Percentiles rank a stretch among this genome's conserved stretches.
phyloP scores from a whole-genome alignment of 2,329 filamentous ascomycete species.

The Exserohilum rostratum region DNA sequence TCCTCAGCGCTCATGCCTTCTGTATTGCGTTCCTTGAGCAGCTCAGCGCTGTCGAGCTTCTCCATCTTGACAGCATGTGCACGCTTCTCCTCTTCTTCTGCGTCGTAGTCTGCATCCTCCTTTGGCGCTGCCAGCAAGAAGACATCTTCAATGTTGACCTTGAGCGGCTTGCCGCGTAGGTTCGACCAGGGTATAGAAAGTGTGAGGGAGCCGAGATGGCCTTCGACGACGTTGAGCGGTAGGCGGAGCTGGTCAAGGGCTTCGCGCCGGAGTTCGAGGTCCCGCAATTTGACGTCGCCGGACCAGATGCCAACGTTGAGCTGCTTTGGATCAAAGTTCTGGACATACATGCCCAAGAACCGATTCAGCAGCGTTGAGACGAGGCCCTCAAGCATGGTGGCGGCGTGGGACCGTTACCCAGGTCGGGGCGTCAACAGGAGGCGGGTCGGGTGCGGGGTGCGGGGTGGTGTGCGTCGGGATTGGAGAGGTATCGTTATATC shows the following conservation, averaged over 20 bases:
- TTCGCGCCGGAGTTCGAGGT: slow-evolving; percentile 91
- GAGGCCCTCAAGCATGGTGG: slow-evolving; percentile 91
- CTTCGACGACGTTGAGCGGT: slow-evolving; percentile 94
- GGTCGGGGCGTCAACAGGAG: slow-evolving; percentile 58
- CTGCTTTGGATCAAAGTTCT: slow-evolving; percentile 98
- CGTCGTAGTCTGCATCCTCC: slow-evolving; percentile 91
- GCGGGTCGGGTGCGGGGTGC: slow-evolving; percentile 17
- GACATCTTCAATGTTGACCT: slow-evolving; percentile 95
- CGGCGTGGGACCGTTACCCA: slow-evolving; percentile 70
- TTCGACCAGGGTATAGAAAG: slow-evolving; percentile 98
- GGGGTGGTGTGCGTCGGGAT: slow-evolving; percentile 25
- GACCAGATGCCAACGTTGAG: slow-evolving; percentile 99
- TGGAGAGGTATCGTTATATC: slow-evolving; percentile 34
- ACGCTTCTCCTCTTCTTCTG: slow-evolving; percentile 87
- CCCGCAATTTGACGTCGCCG: slow-evolving; percentile 91
- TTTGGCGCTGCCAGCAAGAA: slow-evolving; percentile 94
- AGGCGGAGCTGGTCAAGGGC: slow-evolving; percentile 96
- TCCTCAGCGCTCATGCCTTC: slow-evolving; percentile 95
- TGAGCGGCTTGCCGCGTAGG: slow-evolving; percentile 89
- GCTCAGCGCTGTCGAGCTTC: slow-evolving; percentile 93
- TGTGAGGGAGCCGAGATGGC: slow-evolving; percentile 89
- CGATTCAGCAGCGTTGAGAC: slow-evolving; percentile 97
- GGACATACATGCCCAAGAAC: slow-evolving; percentile 99
- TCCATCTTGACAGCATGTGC: slow-evolving; percentile 97
- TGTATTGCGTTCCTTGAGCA: slow-evolving; percentile 89